These are phyloP conservation scores for Saccharomycopsis babjevae DNA, from an alignment of 805 yeast genomes.

Conservation along the genomic window DNA sequence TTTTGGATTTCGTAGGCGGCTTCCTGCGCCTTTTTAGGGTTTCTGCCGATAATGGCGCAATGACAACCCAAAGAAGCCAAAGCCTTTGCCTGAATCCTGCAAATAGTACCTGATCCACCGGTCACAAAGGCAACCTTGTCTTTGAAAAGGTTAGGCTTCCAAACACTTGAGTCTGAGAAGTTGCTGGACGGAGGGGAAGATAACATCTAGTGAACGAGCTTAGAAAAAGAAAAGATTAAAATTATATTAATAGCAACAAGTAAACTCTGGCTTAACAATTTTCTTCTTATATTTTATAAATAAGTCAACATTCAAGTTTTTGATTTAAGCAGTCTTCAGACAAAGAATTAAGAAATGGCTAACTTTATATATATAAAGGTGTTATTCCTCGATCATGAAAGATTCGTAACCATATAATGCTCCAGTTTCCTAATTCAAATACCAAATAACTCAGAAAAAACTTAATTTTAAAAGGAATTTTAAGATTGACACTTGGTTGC, in stretches of 20 bases:
- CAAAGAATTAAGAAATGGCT: too few relatives aligned
- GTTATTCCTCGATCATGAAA: too few relatives aligned
- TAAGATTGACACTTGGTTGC: not conserved
- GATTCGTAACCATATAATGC: not conserved
- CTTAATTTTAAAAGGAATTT: not conserved
- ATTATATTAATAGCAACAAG: too few relatives aligned
- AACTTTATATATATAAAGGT: too few relatives aligned
- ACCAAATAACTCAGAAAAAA: not conserved
- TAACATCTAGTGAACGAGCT: too few relatives aligned
- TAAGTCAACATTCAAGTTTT: too few relatives aligned
- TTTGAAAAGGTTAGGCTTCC: slow-evolving; percentile 58
- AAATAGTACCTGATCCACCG: slow-evolving; percentile 96
- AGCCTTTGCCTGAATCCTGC: slow-evolving; percentile 83
- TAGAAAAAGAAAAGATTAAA: too few relatives aligned
- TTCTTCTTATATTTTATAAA: too few relatives aligned
- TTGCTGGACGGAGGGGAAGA: not conserved
- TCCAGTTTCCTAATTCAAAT: not conserved
- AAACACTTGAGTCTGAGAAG: slow-evolving; percentile 14
- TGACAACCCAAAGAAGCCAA: slow-evolving; percentile 74
- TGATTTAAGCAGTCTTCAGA: too few relatives aligned
- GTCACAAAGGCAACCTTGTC: slow-evolving; percentile 87
- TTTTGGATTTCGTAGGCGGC: slow-evolving; percentile 54
- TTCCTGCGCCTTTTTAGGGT: slow-evolving; percentile 47
- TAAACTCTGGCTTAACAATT: too few relatives aligned
- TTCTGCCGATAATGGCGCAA: slow-evolving; percentile 80